Percentiles rank a stretch among this genome's conserved stretches.
These are phyloP conservation scores for Phaeomoniella chlamydospora DNA, from an alignment of 2,329 filamentous ascomycete species.

Conservation along the genomic window DNA sequence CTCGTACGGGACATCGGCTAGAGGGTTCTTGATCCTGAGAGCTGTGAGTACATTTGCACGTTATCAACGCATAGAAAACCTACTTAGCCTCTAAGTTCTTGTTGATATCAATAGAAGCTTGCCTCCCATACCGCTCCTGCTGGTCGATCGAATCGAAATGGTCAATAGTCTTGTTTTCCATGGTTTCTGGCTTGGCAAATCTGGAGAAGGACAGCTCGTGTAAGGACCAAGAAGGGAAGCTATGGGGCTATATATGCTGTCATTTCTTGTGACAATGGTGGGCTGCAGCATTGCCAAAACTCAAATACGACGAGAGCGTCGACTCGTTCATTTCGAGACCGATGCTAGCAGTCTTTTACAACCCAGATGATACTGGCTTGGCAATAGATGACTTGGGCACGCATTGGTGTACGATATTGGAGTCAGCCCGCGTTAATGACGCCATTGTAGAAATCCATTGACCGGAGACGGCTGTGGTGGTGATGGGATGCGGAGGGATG, in stretches of 20 bases:
- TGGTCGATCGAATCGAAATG: background rate
- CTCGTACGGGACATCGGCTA: conserved; percentile 10
- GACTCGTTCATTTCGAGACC: background rate
- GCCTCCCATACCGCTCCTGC: conserved; percentile 1
- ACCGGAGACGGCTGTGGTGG: background rate
- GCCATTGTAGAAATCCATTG: background rate
- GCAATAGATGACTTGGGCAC: background rate
- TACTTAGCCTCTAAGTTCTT: conserved; percentile 10
- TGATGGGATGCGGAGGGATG: background rate
- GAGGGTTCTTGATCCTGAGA: conserved; percentile 12
- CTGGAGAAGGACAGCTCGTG: no score
- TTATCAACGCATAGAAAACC: background rate
- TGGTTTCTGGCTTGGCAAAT: background rate
- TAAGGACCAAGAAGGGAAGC: background rate
- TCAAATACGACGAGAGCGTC: background rate
- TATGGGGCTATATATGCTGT: background rate
- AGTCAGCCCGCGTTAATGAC: no score
- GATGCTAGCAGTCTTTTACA: background rate
- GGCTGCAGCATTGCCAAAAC: background rate
- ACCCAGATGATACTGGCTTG: background rate
- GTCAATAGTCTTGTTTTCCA: background rate
- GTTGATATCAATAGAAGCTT: conserved; percentile 6
- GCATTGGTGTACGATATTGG: background rate
- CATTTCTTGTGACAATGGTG: background rate
- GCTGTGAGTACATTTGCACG: background rate